Conservation (phyloP, 805 yeast genomes). For the Lachancea thermotolerans region DNA sequence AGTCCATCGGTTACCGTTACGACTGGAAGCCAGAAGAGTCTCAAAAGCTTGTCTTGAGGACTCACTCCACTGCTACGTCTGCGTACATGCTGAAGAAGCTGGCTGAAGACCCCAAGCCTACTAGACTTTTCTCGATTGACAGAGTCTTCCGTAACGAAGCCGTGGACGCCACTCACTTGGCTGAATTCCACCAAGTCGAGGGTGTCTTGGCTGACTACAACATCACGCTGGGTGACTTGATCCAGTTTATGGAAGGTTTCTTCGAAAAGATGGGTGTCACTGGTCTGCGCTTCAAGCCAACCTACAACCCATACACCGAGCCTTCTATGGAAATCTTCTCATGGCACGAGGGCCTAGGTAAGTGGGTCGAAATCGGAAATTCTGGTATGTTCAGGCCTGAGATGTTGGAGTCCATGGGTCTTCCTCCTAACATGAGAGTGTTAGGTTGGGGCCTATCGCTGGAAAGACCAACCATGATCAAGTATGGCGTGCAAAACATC, state of each 20-base stretch:
- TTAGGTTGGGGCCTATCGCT: constrained; percentile 95
- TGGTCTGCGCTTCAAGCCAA: constrained; percentile 93
- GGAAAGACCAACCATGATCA: constrained; percentile 99
- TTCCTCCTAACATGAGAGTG: constrained; percentile 89
- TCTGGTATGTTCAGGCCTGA: constrained; percentile 99
- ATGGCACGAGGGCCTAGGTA: constrained; percentile 87
- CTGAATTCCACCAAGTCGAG: constrained; percentile 98
- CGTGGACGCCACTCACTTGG: constrained; percentile 97
- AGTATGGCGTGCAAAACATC: constrained; percentile 90
- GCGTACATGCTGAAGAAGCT: constrained; percentile 79
- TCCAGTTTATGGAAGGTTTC: constrained; percentile 97
- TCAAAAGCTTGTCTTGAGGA: constrained; percentile 84
- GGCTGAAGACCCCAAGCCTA: constrained; percentile 83
- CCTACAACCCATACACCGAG: constrained; percentile 98
- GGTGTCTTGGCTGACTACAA: constrained; percentile 98
- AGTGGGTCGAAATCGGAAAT: constrained; percentile 99
- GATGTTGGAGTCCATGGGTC: constrained; percentile 97
- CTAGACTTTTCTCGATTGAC: constrained; percentile 90
- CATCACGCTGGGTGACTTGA: constrained; percentile 89
- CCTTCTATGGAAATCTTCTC: constrained; percentile 97
- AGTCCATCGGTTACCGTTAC: constrained; percentile 96
- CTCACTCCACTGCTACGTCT: constrained; percentile 95
- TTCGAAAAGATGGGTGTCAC: constrained; percentile 96
- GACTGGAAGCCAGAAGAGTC: constrained; percentile 95
- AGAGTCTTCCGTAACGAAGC: constrained; percentile 99